Base-by-base conservation (phyloP, 2,329 filamentous ascomycete genomes). In the Fusarium xyrophilum region DNA sequence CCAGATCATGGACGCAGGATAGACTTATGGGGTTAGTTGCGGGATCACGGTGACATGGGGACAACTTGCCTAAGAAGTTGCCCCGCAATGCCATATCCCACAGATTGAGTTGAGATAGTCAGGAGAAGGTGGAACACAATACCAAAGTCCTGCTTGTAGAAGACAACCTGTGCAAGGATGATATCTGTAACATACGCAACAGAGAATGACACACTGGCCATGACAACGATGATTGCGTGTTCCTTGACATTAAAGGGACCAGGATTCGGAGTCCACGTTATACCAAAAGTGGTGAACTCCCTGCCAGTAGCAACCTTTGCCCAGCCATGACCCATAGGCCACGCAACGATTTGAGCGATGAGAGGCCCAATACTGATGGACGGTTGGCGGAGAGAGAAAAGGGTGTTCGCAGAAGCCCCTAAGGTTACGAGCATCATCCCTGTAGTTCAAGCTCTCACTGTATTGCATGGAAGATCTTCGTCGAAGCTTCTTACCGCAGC, bases 101-200 rank as follows among this genome's bases (percentile, higher is more conserved):
- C 79, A 59, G 88, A 89, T 76, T 92, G 91, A 3, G 88, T 91
- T 11, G 88, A 90, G 19, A 93, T 82, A 25, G 86, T 88, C 62
- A 91, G 81, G 19, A 92, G 80, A 32, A 92, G 77, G 75, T 92
- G 88, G 73, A 90, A 93, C 3, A 81, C 67, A 66, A 91, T 82
- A 23, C 89, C 89, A 72, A 91, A 91, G 61, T 89, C 81, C 71
- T 91, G 85, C 75, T 89, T 88, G 75, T 93, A 93, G 71, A 92
- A 93, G 19, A 89, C 84, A 21, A 87, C 79, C 77, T 92, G 90
- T 0, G 90, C 90, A 4, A 92, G 81, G 44, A 93, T 85, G 32
- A 92, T 89, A 69, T 93, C 91, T 2, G 90, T 93, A 2, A 90
- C 89, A 71, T 93, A 93, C 6, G 90, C 89, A 9, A 85, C 88